Evolutionary conservation across 148 eudicot species (phyloP).

Genomic region (Linanthus parryae): DNA sequence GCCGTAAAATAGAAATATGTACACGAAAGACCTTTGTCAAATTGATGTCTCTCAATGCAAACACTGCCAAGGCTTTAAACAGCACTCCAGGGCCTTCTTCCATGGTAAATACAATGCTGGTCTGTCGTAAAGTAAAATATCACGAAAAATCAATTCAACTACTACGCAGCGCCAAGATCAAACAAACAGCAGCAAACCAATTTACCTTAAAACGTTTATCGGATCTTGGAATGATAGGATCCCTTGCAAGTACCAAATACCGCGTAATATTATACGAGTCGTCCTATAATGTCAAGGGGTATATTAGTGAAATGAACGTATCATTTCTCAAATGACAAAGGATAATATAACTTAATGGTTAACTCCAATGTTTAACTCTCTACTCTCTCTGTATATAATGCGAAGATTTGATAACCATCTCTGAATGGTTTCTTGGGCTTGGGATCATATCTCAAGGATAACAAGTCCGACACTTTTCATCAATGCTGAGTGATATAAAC

Average conservation of each 20-base stretch:
- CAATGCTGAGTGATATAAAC: no score
- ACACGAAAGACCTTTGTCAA: slow-evolving; percentile 31
- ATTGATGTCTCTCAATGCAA: slow-evolving; percentile 43
- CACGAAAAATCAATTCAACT: no score
- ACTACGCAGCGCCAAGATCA: not conserved
- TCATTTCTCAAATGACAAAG: not conserved
- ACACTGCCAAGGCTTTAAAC: slow-evolving; percentile 48
- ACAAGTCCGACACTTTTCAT: no score
- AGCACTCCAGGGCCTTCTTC: slow-evolving; percentile 49
- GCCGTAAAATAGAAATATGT: not conserved
- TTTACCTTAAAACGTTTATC: slow-evolving; percentile 44
- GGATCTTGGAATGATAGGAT: slow-evolving; percentile 41
- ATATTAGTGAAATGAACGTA: not conserved
- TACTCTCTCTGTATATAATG: no score
- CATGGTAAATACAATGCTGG: slow-evolving; percentile 48
- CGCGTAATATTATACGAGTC: slow-evolving; percentile 47
- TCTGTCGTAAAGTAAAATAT: slow-evolving; percentile 22
- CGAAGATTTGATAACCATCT: no score
- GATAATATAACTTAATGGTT: no score
- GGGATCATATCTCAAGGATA: no score
- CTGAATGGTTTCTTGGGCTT: no score
- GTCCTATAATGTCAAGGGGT: slow-evolving; percentile 21
- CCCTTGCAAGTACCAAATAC: slow-evolving; percentile 45
- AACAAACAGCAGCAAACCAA: slow-evolving; percentile 1
- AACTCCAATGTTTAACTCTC: no score